Base-by-base conservation (phyloP, 106 monocot species). In the Dioscorea alata region DNA sequence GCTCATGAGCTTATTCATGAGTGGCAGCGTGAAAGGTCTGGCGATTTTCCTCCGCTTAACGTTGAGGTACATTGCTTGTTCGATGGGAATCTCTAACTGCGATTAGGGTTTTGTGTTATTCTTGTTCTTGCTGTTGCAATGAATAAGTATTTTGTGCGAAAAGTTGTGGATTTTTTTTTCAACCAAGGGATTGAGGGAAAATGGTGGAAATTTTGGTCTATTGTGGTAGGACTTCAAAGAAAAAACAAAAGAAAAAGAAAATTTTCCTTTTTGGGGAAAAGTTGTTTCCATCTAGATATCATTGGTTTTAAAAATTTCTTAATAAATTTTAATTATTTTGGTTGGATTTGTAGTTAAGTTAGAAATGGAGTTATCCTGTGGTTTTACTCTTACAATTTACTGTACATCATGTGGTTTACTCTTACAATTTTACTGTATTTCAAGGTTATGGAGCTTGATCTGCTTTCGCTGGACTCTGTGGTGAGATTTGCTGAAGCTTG, bases 361-460 rank as follows among this genome's bases (percentile, higher is more conserved):
- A 42, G 42, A 42, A 10, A 42, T 42, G 42, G 5, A 42, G 10
- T 42, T 42, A 42, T 42, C 42, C 0, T 0, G 42, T 42, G 42
- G 28, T 28, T 42, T 42, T 42, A 6, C 6, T 5, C 42, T 42
- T 42, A 10, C 24, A 22, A 32, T 24, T 62, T 32, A 62, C 32
- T 62, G 62, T 18, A 12, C 69, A 50, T 81, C 60, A 63, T 28
- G 28, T 28, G 1, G 28, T 42, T 42, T 42, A 6, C 6, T 10
- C 42, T 42, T 2, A 5, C 24, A 22, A 32, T 62, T 24, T 62
- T 32, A 62, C 32, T 62, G 62, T 18, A 12, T 72, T 42, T 81
- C 64, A 67, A 92, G 97, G 97, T 90, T 61, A 92, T 99, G 92
- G 97, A 90, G 78, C 89, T 99, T 75, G 89, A 99, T 68, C 87